Evolutionary conservation across 2,329 filamentous ascomycete genomes (phyloP).

Genomic region (Drechslerella stenobrocha): DNA sequence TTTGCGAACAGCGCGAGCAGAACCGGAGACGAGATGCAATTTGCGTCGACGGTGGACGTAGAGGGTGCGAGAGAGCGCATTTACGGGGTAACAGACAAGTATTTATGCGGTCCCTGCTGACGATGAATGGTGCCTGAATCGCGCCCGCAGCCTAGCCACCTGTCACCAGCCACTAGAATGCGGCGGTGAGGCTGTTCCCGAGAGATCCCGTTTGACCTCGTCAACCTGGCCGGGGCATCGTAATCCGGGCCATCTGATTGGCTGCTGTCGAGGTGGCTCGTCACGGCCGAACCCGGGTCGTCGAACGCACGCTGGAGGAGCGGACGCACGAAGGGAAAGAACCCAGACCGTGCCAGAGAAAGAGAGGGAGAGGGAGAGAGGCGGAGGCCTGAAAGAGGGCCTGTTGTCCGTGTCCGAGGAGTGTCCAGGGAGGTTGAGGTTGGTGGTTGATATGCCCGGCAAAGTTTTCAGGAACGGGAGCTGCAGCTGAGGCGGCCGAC

Average conservation of each 20-base stretch:
- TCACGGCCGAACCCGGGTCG: conserved; percentile 42
- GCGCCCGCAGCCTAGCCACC: too few relatives aligned
- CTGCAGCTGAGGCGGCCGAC: not conserved
- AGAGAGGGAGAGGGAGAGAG: not conserved
- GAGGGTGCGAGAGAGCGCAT: too few relatives aligned
- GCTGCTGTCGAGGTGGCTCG: not conserved
- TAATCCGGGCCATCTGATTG: conserved; percentile 5
- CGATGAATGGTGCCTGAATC: not conserved
- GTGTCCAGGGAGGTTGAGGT: not conserved
- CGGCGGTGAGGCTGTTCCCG: too few relatives aligned
- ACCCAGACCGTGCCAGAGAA: not conserved
- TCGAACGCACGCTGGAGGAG: too few relatives aligned
- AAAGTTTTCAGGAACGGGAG: conserved; percentile 10
- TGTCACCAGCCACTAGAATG: too few relatives aligned
- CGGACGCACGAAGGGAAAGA: conserved; percentile 18
- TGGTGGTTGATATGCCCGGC: not conserved
- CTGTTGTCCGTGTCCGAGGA: not conserved
- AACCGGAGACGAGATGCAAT: too few relatives aligned
- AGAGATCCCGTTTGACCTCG: too few relatives aligned
- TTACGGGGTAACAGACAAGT: too few relatives aligned
- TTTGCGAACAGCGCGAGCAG: not conserved
- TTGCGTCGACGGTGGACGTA: too few relatives aligned
- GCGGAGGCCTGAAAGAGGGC: not conserved
- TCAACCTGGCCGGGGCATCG: too few relatives aligned
- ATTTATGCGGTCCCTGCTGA: too few relatives aligned